phyloP scores from a whole-genome alignment of 169 alveolate genomes.

The Plasmodium fragile region DNA sequence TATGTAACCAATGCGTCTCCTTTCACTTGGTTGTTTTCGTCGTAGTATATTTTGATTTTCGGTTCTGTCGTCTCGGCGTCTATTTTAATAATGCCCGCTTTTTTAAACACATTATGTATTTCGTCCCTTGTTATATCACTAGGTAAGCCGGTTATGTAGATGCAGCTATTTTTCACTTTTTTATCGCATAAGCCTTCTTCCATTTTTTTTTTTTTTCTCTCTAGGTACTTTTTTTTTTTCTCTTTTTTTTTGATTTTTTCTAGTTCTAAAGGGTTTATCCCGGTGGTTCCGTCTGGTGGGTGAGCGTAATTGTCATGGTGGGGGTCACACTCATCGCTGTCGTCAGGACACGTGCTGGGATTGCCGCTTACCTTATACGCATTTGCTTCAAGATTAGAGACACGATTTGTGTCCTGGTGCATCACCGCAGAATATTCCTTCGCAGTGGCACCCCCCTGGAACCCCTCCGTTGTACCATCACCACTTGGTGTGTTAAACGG shows the following conservation, averaged over 20 bases:
- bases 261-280: not conserved
- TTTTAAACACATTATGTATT: slow-evolving; percentile 83
- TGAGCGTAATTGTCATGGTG: not conserved
- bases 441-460: not conserved
- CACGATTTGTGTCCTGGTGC: not conserved
- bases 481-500: not conserved
- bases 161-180: slow-evolving; percentile 80
- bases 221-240: slow-evolving; percentile 72
- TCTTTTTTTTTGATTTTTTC: slow-evolving; percentile 56
- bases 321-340: not conserved
- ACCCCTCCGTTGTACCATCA: not conserved
- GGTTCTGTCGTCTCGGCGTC: slow-evolving; percentile 89
- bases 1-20: slow-evolving; percentile 90
- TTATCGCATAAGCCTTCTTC: slow-evolving; percentile 74
- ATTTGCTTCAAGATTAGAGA: not conserved
- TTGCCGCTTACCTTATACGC: not conserved
- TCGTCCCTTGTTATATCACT: slow-evolving; percentile 83
- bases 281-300: not conserved
- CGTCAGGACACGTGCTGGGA: not conserved
- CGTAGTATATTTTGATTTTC: slow-evolving; percentile 86
- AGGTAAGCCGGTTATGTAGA: slow-evolving; percentile 87
- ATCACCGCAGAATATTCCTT: not conserved
- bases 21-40: slow-evolving; percentile 82
- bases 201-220: slow-evolving; percentile 69
- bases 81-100: slow-evolving; percentile 90